These are phyloP conservation scores for Hypomyces perniciosus DNA, from an alignment of 2,329 filamentous ascomycete genomes.

Conservation along the genomic window DNA sequence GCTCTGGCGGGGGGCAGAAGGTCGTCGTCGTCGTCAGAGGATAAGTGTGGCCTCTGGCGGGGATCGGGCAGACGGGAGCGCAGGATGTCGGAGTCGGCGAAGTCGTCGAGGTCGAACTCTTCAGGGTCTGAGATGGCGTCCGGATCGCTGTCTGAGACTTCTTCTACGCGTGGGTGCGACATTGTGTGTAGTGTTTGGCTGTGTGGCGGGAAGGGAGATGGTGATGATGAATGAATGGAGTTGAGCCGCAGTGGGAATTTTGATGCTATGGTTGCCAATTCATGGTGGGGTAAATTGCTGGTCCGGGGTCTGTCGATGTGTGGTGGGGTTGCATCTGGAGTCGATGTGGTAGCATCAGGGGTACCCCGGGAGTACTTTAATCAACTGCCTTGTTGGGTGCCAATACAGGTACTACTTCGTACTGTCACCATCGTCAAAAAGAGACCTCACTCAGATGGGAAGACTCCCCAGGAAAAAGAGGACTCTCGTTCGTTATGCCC, in stretches of 20 bases:
- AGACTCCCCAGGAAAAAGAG: too few relatives aligned
- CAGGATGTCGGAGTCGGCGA: constrained; percentile 52
- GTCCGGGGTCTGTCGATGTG: too few relatives aligned
- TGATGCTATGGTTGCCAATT: not conserved
- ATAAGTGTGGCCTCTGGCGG: constrained; percentile 22
- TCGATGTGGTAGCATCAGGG: too few relatives aligned
- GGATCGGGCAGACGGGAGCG: constrained; percentile 33
- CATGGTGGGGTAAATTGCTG: not conserved
- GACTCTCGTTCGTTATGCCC: too few relatives aligned
- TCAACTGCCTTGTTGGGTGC: too few relatives aligned
- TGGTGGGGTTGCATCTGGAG: too few relatives aligned
- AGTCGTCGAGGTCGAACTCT: constrained; percentile 72
- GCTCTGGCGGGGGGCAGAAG: constrained; percentile 18
- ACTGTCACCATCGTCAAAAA: too few relatives aligned
- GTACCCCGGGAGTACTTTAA: too few relatives aligned
- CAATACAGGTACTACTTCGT: too few relatives aligned
- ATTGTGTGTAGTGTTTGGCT: constrained; percentile 39
- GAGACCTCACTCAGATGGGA: too few relatives aligned
- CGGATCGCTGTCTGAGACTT: constrained; percentile 76
- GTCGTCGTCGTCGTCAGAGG: constrained; percentile 15
- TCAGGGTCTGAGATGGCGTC: constrained; percentile 68
- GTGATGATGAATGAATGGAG: not conserved
- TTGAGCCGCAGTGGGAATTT: not conserved
- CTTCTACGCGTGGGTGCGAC: constrained; percentile 87
- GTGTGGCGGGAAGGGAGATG: not conserved